phyloP scores from a whole-genome alignment of 495 filamentous ascomycete species.

The Penicillium atrosanguineum region DNA sequence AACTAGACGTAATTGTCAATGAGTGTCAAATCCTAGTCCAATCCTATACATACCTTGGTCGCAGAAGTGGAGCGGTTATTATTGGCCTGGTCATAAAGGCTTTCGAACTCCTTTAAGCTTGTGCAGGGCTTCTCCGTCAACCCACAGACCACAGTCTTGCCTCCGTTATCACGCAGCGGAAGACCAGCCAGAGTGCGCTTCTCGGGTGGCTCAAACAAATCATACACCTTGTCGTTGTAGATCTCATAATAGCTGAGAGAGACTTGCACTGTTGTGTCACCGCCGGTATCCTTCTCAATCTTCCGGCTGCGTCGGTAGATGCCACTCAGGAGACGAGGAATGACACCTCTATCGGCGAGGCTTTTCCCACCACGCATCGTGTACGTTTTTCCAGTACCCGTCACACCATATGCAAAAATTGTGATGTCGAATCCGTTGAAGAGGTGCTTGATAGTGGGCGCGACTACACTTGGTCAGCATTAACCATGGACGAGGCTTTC shows the following conservation, averaged over 20 bases:
- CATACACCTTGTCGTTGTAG: conserved; percentile 94
- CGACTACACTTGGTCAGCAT: conserved; percentile 47
- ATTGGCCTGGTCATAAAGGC: conserved; percentile 90
- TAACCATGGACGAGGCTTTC: neutral
- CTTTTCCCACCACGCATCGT: conserved; percentile 96
- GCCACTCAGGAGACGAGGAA: conserved; percentile 81
- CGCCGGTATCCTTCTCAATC: conserved; percentile 78
- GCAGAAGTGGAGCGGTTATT: conserved; percentile 86
- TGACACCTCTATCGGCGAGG: conserved; percentile 84
- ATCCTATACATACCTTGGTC: conserved; percentile 61
- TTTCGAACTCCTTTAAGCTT: conserved; percentile 89
- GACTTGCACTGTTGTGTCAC: conserved; percentile 70
- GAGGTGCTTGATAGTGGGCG: conserved; percentile 79
- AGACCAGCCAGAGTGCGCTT: conserved; percentile 83
- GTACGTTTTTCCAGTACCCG: conserved; percentile 95
- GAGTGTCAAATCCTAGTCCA: neutral
- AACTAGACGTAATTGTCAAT: conserved; percentile 46
- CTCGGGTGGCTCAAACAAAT: conserved; percentile 87
- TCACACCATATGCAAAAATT: conserved; percentile 93
- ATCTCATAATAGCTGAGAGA: conserved; percentile 96
- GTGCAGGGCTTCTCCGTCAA: conserved; percentile 82
- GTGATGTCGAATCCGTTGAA: conserved; percentile 94
- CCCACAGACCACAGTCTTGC: conserved; percentile 88
- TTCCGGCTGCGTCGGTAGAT: conserved; percentile 85
- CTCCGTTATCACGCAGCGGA: conserved; percentile 82